A percentile compares a stretch with the other conserved stretches of the same genome.
Conservation (phyloP, 257 asterid genomes). For the Solanum virginianum region DNA sequence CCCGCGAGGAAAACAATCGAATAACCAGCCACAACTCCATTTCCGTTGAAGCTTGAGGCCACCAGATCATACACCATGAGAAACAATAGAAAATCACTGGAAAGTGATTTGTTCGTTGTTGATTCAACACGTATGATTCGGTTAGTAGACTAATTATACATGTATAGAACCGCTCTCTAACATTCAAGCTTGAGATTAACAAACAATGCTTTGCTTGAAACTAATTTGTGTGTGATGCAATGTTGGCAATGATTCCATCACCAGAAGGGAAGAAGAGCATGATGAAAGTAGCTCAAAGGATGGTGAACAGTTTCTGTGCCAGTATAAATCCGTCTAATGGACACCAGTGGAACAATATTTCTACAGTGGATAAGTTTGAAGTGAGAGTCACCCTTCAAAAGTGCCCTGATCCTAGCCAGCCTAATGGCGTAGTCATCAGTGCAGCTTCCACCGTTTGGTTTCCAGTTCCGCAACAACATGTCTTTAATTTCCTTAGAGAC, state of each 20-base stretch:
- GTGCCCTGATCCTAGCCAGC: slow-evolving; percentile 72
- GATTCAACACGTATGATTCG: not conserved
- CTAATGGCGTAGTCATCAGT: slow-evolving; percentile 70
- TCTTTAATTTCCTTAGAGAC: slow-evolving; percentile 66
- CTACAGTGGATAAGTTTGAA: slow-evolving; percentile 52
- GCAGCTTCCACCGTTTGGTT: slow-evolving; percentile 97
- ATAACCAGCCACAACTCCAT: too few species aligned
- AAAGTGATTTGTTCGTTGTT: too few species aligned
- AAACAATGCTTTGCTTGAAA: not conserved
- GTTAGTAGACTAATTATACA: not conserved
- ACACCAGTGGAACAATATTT: slow-evolving; percentile 61
- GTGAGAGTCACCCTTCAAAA: slow-evolving; percentile 66
- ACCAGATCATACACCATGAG: too few species aligned
- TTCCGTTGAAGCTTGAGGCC: too few species aligned
- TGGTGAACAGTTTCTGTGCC: slow-evolving; percentile 74
- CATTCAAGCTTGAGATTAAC: not conserved
- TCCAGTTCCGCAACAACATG: slow-evolving; percentile 51
- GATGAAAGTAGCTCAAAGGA: slow-evolving; percentile 89
- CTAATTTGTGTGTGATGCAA: not conserved
- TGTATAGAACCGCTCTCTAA: not conserved
- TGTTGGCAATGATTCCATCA: slow-evolving; percentile 49
- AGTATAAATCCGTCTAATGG: slow-evolving; percentile 63
- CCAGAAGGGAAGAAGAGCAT: slow-evolving; percentile 80
- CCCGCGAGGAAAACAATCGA: too few species aligned
- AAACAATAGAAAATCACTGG: too few species aligned